These are phyloP conservation scores for Aurinia saxatilis DNA, from an alignment of 345 rosid species.

Conservation along the genomic window DNA sequence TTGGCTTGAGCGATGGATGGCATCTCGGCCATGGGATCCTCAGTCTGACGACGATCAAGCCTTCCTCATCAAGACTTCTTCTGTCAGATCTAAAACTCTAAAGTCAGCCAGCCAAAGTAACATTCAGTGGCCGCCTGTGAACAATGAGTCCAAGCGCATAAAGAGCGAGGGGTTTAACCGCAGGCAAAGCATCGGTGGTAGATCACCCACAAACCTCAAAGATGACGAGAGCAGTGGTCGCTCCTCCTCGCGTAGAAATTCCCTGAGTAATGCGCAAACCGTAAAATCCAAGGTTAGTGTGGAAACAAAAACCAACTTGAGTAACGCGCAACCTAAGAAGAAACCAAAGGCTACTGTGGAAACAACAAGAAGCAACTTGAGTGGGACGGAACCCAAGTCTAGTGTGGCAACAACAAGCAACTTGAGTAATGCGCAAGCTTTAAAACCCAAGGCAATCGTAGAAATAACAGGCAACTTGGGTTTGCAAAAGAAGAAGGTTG, in stretches of 20 bases:
- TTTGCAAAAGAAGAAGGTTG: conserved; percentile 6
- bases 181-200: conserved; percentile 18
- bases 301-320: not conserved
- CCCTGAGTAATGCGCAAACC: conserved; percentile 7
- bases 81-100: conserved; percentile 9
- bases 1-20: conserved; percentile 34
- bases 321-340: not conserved
- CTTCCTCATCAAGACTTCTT: conserved; percentile 16
- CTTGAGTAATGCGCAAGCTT: not conserved
- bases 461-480: conserved; percentile 1
- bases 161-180: conserved; percentile 1
- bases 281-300: conserved; percentile 3
- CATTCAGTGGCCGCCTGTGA: conserved; percentile 11
- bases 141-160: conserved; percentile 1
- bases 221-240: conserved; percentile 26
- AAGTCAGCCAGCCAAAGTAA: conserved; percentile 18
- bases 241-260: conserved; percentile 12
- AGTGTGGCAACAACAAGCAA: not conserved
- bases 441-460: conserved; percentile 14
- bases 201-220: conserved; percentile 6
- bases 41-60: conserved; percentile 14
- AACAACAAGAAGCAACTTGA: not conserved
- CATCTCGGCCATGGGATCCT: conserved; percentile 33
- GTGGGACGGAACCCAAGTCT: conserved; percentile 6
- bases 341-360: not conserved